phyloP scores from a whole-genome alignment of 768 basidiomycete species.

The Trichaptum fuscoviolaceum region DNA sequence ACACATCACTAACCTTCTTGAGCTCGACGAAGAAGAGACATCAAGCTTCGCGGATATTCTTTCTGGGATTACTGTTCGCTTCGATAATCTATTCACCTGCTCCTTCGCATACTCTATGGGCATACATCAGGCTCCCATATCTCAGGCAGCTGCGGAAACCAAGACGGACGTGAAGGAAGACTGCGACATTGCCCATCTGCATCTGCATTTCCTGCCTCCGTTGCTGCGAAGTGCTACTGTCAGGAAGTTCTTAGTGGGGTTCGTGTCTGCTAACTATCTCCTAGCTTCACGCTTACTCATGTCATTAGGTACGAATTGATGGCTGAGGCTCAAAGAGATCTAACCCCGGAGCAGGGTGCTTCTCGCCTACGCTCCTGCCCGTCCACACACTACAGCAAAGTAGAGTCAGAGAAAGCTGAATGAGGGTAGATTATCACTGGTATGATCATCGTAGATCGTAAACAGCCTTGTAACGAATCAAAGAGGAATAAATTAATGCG shows the following conservation, averaged over 20 bases:
- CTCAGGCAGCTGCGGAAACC: constrained; percentile 22
- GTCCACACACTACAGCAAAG: constrained; percentile 51
- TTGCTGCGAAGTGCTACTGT: constrained; percentile 76
- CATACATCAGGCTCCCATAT: constrained; percentile 77
- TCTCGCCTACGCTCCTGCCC: constrained; percentile 46
- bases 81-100: constrained; percentile 77
- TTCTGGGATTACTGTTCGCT: constrained; percentile 56
- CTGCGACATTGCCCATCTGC: constrained; percentile 66
- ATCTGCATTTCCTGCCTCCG: constrained; percentile 85
- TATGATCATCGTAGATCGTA: no score
- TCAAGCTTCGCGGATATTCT: constrained; percentile 62
- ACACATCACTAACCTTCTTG: constrained; percentile 67
- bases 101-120: constrained; percentile 96
- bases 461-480: not conserved
- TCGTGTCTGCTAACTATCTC: constrained; percentile 20
- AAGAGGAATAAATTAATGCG: not conserved
- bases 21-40: constrained; percentile 59
- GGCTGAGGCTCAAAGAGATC: constrained; percentile 85
- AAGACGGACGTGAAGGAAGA: constrained; percentile 35
- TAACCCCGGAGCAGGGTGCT: constrained; percentile 88
- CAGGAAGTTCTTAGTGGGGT: constrained; percentile 89
- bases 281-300: not conserved
- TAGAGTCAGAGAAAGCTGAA: not conserved
- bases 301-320: constrained; percentile 74
- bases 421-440: not conserved